phyloP scores from a whole-genome alignment of 1,284 basidiomycete genomes.

The Ustilago lituana region DNA sequence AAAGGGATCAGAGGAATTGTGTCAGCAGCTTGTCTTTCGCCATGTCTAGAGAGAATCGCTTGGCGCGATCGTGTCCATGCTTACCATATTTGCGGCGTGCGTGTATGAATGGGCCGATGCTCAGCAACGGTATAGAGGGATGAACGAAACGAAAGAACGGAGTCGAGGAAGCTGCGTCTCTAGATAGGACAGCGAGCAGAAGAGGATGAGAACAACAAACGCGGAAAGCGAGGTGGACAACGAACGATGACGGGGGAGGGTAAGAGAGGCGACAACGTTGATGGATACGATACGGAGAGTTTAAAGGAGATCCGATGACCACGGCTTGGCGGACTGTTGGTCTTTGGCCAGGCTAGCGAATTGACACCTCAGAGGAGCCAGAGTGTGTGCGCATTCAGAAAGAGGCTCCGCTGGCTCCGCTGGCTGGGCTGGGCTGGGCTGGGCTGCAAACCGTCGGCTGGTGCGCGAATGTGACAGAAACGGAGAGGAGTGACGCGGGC shows the following conservation, averaged over 20 bases:
- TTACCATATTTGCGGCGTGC: slow-evolving; percentile 35
- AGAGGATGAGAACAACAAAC: slow-evolving; percentile 2
- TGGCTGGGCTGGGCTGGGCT: too few species aligned
- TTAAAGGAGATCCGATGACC: slow-evolving; percentile 12
- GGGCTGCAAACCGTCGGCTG: too few species aligned
- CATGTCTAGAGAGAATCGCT: background rate
- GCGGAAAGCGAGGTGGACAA: slow-evolving; percentile 2
- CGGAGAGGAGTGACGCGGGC: background rate
- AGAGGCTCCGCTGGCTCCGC: too few species aligned
- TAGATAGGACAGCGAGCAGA: slow-evolving; percentile 12
- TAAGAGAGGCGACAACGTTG: slow-evolving; percentile 7
- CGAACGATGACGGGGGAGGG: slow-evolving; percentile 20
- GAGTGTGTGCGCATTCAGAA: too few species aligned
- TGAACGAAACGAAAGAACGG: slow-evolving; percentile 16
- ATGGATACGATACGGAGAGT: slow-evolving; percentile 22
- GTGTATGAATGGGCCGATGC: slow-evolving; percentile 27
- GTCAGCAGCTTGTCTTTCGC: too few species aligned
- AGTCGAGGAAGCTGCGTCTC: slow-evolving; percentile 29
- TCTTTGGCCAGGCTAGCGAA: too few species aligned
- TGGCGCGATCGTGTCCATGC: background rate
- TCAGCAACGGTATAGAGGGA: slow-evolving; percentile 27
- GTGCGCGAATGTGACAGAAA: slow-evolving; percentile 16
- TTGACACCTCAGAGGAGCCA: too few species aligned
- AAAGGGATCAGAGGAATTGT: too few species aligned
- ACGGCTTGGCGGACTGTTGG: slow-evolving; percentile 4